Evolutionary conservation across 257 asterid species (phyloP), one percentile per base, ranked within the genome.

Genomic region (Solanum appendiculatum): DNA sequence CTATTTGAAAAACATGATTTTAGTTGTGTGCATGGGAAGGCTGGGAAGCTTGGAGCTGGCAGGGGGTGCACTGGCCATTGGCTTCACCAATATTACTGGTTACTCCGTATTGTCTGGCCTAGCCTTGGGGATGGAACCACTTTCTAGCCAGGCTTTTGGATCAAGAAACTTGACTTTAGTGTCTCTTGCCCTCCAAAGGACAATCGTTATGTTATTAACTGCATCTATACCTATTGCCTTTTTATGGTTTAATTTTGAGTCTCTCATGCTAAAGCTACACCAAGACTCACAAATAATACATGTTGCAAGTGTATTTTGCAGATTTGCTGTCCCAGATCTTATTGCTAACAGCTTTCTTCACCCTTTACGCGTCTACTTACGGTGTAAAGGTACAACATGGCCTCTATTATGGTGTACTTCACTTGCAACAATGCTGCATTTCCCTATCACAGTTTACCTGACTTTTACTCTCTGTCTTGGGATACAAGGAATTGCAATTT

Each of bases 41-140:
- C 93, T 97, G 14, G 98, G 98, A 14, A 94, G 98, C 91, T 86
- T 94, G 88, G 98, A 97, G 91, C 92, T 97, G 68, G 99, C 98
- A 33, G 98, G 98, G 54, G 99, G 98, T 21, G 98, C 99, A 69
- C 87, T 97, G 91, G 98, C 99, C 93, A 94, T 97, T 29, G 98
- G 98, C 87, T 95, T 96, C 92, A 93, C 99, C 86, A 96, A 96
- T 89, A 96, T 96, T 88, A 95, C 98, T 16, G 99, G 99, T 36
- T 95, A 97, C 91, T 97, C 99, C 10, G 94, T 97, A 64, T 92
- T 97, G 69, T 97, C 91, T 14, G 98, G 99, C 82, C 93, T 97
- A 25, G 97, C 99, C 86, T 92, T 93, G 92, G 99, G 99, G 81
- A 95, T 97, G 99, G 99, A 97, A 86, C 99, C 98, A 16, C 89